Percentiles rank a stretch among this genome's conserved stretches.
Evolutionary conservation across 179 eudicot genomes (phyloP).

Genomic region (Silene noctiflora): DNA sequence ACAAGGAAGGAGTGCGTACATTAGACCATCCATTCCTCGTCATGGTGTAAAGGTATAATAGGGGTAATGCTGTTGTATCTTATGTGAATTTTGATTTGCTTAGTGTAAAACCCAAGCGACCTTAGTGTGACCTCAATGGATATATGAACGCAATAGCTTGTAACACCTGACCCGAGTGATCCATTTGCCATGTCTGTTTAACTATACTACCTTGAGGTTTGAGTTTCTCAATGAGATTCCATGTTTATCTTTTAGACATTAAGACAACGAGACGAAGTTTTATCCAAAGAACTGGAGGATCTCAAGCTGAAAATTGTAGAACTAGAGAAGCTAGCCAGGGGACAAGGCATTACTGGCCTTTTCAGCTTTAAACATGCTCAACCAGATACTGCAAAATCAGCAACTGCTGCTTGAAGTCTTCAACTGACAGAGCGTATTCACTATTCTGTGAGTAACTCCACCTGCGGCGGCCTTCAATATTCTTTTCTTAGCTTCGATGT

Average conservation of each 20-base stretch:
- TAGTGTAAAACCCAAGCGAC: not conserved
- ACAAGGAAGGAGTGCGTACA: no score
- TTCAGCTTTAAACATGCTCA: slow-evolving; percentile 36
- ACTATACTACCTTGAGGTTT: not conserved
- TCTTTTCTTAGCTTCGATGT: no score
- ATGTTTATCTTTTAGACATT: slow-evolving; percentile 36
- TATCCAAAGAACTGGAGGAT: slow-evolving; percentile 52
- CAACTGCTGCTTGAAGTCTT: slow-evolving; percentile 34
- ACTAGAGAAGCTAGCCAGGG: slow-evolving; percentile 57
- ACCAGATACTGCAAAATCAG: slow-evolving; percentile 33
- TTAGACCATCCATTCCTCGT: no score
- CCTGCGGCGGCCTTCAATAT: not conserved
- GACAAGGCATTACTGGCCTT: slow-evolving; percentile 49
- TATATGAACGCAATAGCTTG: not conserved
- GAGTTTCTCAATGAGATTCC: not conserved
- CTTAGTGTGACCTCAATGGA: not conserved
- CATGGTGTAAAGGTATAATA: no score
- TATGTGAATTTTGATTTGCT: not conserved
- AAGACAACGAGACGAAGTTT: slow-evolving; percentile 57
- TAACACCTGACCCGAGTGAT: not conserved
- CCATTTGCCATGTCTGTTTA: no score
- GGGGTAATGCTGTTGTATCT: no score
- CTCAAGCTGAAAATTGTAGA: slow-evolving; percentile 55
- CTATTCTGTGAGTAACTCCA: not conserved
- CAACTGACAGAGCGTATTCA: slow-evolving; percentile 19